These are phyloP conservation scores for Inga laurina DNA, from an alignment of 306 rosid species.

Conservation along the genomic window DNA sequence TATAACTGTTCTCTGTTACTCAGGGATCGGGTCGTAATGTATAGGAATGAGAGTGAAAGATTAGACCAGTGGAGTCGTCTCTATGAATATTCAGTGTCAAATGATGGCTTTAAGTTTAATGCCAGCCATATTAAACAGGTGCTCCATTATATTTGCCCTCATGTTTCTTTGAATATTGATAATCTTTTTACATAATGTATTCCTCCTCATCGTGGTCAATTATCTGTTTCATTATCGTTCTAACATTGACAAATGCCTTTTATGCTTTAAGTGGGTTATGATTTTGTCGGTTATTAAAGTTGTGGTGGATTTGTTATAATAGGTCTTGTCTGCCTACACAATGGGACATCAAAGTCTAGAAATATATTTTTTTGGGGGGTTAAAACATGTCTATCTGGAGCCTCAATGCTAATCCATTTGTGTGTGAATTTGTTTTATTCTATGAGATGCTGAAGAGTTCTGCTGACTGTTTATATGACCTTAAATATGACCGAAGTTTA, in stretches of 20 bases:
- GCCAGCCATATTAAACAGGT: constrained; percentile 90
- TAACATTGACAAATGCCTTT: background rate
- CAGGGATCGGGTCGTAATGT: constrained; percentile 80
- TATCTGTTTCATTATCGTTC: constrained; percentile 6
- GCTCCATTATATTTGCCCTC: constrained; percentile 4
- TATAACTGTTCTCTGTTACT: constrained; percentile 27
- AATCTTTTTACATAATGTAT: background rate
- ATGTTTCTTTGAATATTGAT: background rate
- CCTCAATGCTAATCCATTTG: background rate
- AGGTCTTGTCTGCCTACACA: background rate
- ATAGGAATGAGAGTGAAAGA: constrained; percentile 86
- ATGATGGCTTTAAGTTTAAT: constrained; percentile 77
- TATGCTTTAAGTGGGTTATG: background rate
- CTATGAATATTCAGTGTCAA: constrained; percentile 75
- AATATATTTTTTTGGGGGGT: background rate
- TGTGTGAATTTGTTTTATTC: constrained; percentile 9
- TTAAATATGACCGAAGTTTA: background rate
- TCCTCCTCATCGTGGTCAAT: background rate
- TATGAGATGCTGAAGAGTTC: background rate
- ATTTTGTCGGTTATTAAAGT: background rate
- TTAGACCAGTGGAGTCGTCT: constrained; percentile 93
- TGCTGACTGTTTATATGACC: background rate
- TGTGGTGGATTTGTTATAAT: background rate
- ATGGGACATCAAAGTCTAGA: background rate
- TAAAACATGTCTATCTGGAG: background rate